Evolutionary conservation across 176 grass and related monocot genomes (phyloP).

Genomic region (Olyra latifolia): DNA sequence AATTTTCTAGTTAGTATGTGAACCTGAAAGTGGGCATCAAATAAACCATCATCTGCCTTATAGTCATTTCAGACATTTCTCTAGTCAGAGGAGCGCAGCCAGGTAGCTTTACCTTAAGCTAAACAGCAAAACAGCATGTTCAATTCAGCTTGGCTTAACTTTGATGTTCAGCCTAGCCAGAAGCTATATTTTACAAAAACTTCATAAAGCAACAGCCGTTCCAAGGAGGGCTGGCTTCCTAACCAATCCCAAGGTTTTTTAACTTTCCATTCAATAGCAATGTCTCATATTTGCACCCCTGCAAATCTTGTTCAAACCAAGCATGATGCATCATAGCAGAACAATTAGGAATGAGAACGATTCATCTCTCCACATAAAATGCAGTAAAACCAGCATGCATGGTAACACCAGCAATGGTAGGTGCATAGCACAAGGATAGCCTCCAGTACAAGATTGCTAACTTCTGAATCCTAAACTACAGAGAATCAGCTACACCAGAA

Average conservation of each 20-base stretch:
- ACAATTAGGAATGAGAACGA: neutral
- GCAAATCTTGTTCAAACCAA: neutral
- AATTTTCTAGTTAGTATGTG: no score
- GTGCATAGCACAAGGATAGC: constrained; percentile 3
- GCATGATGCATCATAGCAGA: neutral
- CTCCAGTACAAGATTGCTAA: neutral
- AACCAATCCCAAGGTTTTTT: neutral
- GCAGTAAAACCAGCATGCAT: neutral
- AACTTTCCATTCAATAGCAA: neutral
- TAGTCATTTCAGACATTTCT: no score
- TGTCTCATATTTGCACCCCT: neutral
- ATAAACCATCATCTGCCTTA: no score
- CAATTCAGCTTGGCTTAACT: no score
- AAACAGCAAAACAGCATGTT: no score
- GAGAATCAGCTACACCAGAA: constrained; percentile 8
- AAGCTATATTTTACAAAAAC: no score
- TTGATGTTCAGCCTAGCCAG: no score
- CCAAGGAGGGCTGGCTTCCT: neutral
- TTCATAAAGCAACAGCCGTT: no score
- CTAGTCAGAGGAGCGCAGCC: no score
- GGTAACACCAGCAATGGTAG: neutral
- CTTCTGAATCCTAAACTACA: constrained; percentile 1
- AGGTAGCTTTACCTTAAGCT: no score
- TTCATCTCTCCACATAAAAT: neutral
- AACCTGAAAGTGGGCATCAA: no score